A percentile compares a stretch with the other conserved stretches of the same genome.
Conservation (phyloP, 169 alveolate genomes). For the Plasmodium cynomolgi region DNA sequence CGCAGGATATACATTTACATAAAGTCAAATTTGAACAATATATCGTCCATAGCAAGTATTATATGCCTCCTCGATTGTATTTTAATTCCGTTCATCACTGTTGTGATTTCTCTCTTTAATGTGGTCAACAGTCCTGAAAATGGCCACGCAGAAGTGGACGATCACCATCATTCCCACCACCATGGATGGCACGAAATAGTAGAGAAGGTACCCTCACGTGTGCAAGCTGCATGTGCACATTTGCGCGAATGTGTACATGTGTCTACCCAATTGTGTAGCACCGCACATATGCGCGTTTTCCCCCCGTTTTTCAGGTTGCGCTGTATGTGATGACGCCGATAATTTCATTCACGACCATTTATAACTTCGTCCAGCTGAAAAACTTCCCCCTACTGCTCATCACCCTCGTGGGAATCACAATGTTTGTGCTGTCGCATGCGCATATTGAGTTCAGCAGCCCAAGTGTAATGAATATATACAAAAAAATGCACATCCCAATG, state of each 20-base stretch:
- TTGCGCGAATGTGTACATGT: background rate
- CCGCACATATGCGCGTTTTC: background rate
- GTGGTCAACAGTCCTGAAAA: background rate
- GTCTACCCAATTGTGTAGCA: background rate
- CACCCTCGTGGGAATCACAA: slow-evolving; percentile 17
- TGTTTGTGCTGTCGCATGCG: slow-evolving; percentile 49
- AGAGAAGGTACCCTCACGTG: background rate
- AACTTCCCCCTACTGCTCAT: slow-evolving; percentile 20
- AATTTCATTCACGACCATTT: slow-evolving; percentile 16
- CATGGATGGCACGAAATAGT: slow-evolving; percentile 20
- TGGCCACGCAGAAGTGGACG: background rate
- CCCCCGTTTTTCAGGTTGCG: slow-evolving; percentile 17
- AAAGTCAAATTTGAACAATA: slow-evolving; percentile 28
- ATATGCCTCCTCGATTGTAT: slow-evolving; percentile 61
- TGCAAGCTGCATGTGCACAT: background rate
- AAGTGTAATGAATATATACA: background rate
- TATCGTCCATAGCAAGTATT: slow-evolving; percentile 52
- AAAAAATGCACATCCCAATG: slow-evolving; percentile 6
- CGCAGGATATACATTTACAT: background rate
- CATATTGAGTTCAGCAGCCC: background rate
- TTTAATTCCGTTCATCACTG: slow-evolving; percentile 29
- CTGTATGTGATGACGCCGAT: slow-evolving; percentile 56
- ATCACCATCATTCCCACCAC: background rate
- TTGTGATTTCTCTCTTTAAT: slow-evolving; percentile 31
- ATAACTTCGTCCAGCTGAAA: slow-evolving; percentile 25